Percentiles rank a stretch among this genome's conserved stretches.
These are phyloP conservation scores for Mallotus repandus DNA, from an alignment of 441 rosid species.

Conservation along the genomic window DNA sequence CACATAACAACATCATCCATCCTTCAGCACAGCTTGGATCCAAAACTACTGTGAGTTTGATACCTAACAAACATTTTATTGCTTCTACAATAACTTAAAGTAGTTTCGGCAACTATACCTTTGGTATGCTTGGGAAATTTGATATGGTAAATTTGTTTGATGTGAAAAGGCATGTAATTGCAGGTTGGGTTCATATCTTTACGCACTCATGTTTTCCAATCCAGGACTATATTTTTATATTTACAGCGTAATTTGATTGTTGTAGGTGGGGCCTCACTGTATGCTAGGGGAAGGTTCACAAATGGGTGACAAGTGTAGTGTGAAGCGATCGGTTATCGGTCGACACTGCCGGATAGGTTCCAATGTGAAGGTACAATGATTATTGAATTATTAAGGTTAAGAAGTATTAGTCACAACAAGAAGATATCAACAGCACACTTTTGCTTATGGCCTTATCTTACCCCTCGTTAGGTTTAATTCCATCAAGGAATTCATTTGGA, in stretches of 20 bases:
- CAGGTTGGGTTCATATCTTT: not conserved
- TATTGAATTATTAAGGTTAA: not conserved
- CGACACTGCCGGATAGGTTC: slow-evolving; percentile 96
- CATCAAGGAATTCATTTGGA: too few relatives aligned
- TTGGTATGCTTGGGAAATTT: not conserved
- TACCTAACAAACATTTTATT: not conserved
- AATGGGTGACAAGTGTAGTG: slow-evolving; percentile 93
- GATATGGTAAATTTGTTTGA: not conserved
- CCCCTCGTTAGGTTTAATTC: too few relatives aligned
- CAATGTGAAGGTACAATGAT: slow-evolving; percentile 74
- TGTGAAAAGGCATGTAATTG: not conserved
- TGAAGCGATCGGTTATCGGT: slow-evolving; percentile 92
- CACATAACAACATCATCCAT: slow-evolving; percentile 76
- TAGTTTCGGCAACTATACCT: not conserved
- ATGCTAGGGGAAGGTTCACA: slow-evolving; percentile 94
- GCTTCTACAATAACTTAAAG: slow-evolving; percentile 10
- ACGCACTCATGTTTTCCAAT: not conserved
- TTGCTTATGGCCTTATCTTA: not conserved
- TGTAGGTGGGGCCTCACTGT: slow-evolving; percentile 90
- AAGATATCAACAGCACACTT: not conserved
- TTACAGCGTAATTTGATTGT: slow-evolving; percentile 15
- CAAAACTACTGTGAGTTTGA: slow-evolving; percentile 70
- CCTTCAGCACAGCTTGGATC: slow-evolving; percentile 81
- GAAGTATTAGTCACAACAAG: not conserved
- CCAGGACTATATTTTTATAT: not conserved